These are phyloP conservation scores for Paramarasmius palmivorus DNA, from an alignment of 1,284 basidiomycete species.

Conservation along the genomic window DNA sequence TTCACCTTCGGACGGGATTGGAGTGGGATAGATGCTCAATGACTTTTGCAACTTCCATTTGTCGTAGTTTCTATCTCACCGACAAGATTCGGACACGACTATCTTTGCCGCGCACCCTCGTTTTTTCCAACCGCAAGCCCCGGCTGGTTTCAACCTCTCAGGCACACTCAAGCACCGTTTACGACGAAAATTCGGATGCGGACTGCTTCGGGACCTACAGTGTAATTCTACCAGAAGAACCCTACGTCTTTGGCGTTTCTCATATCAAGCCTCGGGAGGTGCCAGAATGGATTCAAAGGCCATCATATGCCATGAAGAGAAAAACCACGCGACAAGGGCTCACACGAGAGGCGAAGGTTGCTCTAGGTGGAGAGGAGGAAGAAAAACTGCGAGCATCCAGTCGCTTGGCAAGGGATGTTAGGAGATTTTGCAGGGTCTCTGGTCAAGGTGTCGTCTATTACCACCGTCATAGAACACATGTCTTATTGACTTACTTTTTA, in stretches of 20 bases:
- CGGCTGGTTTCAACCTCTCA: background rate
- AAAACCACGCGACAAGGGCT: slow-evolving; percentile 11
- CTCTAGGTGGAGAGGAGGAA: slow-evolving; percentile 61
- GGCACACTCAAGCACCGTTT: background rate
- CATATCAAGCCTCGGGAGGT: slow-evolving; percentile 62
- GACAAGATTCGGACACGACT: too few species aligned
- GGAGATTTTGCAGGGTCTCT: slow-evolving; percentile 59
- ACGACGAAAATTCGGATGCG: background rate
- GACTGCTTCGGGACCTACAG: slow-evolving; percentile 48
- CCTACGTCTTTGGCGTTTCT: slow-evolving; percentile 61
- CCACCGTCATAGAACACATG: slow-evolving; percentile 20
- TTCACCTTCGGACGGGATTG: too few species aligned
- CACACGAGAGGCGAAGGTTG: slow-evolving; percentile 40
- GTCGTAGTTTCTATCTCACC: too few species aligned
- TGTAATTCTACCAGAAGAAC: slow-evolving; percentile 67
- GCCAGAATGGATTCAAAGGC: slow-evolving; percentile 58
- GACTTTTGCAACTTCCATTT: too few species aligned
- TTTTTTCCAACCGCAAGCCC: too few species aligned
- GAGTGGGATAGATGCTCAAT: too few species aligned
- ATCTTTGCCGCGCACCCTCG: too few species aligned
- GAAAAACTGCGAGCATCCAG: slow-evolving; percentile 57
- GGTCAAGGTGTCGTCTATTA: slow-evolving; percentile 48
- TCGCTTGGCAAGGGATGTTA: slow-evolving; percentile 58
- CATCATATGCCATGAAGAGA: slow-evolving; percentile 53
- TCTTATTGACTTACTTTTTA: slow-evolving; percentile 21